Base-by-base conservation (phyloP, 306 rosid genomes). In the Carpinus fangiana region DNA sequence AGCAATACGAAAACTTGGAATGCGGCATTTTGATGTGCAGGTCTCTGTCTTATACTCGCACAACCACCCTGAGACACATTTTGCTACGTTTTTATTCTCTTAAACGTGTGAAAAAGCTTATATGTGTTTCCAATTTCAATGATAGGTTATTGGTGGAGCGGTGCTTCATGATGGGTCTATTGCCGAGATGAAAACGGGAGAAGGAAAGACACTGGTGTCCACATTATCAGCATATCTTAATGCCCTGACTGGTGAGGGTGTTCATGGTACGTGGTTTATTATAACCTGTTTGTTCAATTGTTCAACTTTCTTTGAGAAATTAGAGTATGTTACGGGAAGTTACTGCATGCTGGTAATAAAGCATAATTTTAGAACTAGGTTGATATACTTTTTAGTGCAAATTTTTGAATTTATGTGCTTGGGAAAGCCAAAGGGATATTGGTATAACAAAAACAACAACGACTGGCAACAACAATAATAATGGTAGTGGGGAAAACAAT, bases 1-100 rank as follows among this genome's bases (percentile, higher is more conserved):
- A 77, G 98, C 98, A 0, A 86, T 78, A 80, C 80, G 98, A 80
- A 95, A 91, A 76, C 98, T 95, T 70, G 92, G 98, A 67, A 95
- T 95, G 98, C 97, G 98, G 20, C 98, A 95, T 82, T 95, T 95
- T 34, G 98, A 95, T 87, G 98, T 95, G 67, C 98, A 95, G 98
- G 98, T 86, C 52, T 76, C 82, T 46, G 36, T 88, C 47, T 80
- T 67, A 7, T 17, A 54, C 55, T 68, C 81, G 75, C 79, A 17
- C 46, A 7, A 14, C 47, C 75, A 36, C 74, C 61, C 59, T 12
- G 31, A 23, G 20, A 12, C 64, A 71, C 68, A 41, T 67, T 26
- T 5, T 68, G 26, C 73, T 17, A 4, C 26, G 1, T 45, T 46
- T 53, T 34, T 26, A 26, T 68, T 76, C 43, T n/a, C 21, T 67